Percentiles rank a stretch among this genome's conserved stretches.
Conservation (phyloP, 164 flowering plant genomes). For the Pachysandra terminalis region DNA sequence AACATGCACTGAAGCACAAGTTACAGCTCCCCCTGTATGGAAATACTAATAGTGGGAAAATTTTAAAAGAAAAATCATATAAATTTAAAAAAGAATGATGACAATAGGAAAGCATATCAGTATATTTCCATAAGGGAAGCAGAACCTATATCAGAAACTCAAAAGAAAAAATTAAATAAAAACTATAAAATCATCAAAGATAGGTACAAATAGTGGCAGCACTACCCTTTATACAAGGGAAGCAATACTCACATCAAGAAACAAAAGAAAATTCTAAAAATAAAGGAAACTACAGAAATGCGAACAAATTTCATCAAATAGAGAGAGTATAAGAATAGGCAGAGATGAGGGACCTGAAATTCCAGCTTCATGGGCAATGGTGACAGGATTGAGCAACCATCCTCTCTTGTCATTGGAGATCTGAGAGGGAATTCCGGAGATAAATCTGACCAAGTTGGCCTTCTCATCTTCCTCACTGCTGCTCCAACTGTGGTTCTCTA, state of each 20-base stretch:
- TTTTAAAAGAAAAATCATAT: not conserved
- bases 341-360: slow-evolving; percentile 38
- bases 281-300: not conserved
- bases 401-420: slow-evolving; percentile 65
- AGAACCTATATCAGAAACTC: not conserved
- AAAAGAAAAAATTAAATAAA: not conserved
- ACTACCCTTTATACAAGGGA: no score
- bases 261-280: not conserved
- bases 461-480: slow-evolving; percentile 27
- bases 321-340: not conserved
- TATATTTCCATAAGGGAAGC: not conserved
- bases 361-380: slow-evolving; percentile 44
- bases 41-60: slow-evolving; percentile 6
- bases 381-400: slow-evolving; percentile 74
- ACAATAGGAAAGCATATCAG: no score
- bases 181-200: no score
- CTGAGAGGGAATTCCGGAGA: slow-evolving; percentile 23
- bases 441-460: slow-evolving; percentile 61
- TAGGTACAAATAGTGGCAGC: no score
- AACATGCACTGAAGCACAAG: slow-evolving; percentile 63
- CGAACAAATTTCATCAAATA: no score
- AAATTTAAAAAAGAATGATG: not conserved
- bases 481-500: slow-evolving; percentile 8
- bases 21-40: slow-evolving; percentile 64
- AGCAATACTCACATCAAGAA: not conserved